Base-by-base conservation (phyloP, 1,139 yeast genomes). In the Kurtzmaniella quercitrusa region DNA sequence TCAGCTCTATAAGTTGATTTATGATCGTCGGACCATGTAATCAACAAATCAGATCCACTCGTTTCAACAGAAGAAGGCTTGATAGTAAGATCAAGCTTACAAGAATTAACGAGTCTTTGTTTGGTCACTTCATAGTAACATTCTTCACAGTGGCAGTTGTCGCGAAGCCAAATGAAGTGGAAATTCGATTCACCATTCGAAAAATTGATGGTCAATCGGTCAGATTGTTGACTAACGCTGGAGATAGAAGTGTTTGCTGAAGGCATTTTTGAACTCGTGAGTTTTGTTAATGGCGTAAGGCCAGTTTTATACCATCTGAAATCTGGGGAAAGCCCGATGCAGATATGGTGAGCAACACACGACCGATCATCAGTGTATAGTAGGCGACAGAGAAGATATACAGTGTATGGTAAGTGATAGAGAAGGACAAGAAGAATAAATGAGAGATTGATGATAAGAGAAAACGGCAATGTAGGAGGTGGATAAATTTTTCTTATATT, bases 141-240 rank as follows among this genome's bases (percentile, higher is more conserved):
- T 21, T 68, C 54, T n/a, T 66, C 62, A 53, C 89, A 82, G 47
- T 77, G 85, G 55, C 91, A 85, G 53, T 79, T 76, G 59, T 85
- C 93, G 42, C 91, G 66, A 25, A 85, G 68, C 90, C 90, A 84
- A 44, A 84, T 69, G 58, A 74, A 61, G 58, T 81, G 85, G 57
- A 52, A 73, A 16, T 39, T 50, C 9, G 66, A 55, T 4, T n/a
- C 19, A 17, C 25, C 25, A 3, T 16, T 25, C 8, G 17, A 33
- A 31, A 43, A 43, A 2, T 34, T 21, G 16, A 43, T 34, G 11
- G 27, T 10, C 9, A 36, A 19, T 11, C 27, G 19, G 16, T 36
- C 38, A 9, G 25, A 18, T 19, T 19, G 14, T n/a, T 36, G 25
- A 3, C 11, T 19, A 5, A n/a, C 16, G 7, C n/a, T 36, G 15